Evolutionary conservation across 169 alveolate species (phyloP).

Genomic region (Cryptosporidium meleagridis): DNA sequence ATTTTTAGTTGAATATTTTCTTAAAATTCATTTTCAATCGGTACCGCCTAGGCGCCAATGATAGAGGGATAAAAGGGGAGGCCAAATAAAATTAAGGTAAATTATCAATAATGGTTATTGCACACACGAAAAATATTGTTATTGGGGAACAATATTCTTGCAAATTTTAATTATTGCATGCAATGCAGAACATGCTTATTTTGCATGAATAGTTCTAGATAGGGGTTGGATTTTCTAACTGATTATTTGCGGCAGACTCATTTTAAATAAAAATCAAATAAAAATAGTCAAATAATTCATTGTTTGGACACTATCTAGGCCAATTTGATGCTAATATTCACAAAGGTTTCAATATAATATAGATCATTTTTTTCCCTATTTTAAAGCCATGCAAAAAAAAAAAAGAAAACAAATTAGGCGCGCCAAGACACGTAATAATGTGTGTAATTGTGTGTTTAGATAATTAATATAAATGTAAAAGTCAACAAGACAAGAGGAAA

Average conservation of each 20-base stretch:
- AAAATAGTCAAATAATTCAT: too few species aligned
- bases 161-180: not conserved
- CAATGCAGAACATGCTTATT: too few species aligned
- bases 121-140: not conserved
- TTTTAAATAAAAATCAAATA: too few species aligned
- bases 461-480: not conserved
- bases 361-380: not conserved
- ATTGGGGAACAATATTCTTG: not conserved
- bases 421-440: conserved; percentile 71
- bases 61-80: not conserved
- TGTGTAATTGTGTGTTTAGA: conserved; percentile 53
- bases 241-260: too few species aligned
- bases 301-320: too few species aligned
- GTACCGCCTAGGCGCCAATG: conserved; percentile 37
- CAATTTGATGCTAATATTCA: not conserved
- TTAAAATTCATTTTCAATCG: conserved; percentile 9
- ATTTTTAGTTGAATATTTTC: not conserved
- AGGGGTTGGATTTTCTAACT: too few species aligned
- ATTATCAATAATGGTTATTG: too few species aligned
- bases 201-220: too few species aligned
- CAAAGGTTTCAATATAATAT: not conserved
- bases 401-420: conserved; percentile 21
- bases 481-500: not conserved
- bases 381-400: conserved; percentile 10
- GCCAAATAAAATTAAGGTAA: not conserved